A percentile compares a stretch with the other conserved stretches of the same genome.
These are phyloP conservation scores for Penicillium sumatraense DNA, from an alignment of 2,329 filamentous ascomycete genomes.

Conservation along the genomic window DNA sequence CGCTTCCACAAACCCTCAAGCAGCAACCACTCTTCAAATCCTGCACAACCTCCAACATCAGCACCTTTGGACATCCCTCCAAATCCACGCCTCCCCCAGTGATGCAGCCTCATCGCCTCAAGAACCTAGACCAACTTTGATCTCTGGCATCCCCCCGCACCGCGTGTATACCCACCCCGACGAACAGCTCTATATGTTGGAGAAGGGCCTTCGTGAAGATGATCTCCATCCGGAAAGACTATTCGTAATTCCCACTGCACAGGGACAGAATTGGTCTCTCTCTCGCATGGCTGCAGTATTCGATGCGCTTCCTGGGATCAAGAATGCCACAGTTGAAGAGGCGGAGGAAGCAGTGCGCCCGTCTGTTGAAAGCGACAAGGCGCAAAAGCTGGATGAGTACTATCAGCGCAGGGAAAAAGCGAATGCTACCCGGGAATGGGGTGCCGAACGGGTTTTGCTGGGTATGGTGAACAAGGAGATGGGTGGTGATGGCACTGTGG, in stretches of 20 bases:
- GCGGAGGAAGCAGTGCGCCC: conserved; percentile 3
- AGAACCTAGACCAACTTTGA: conserved; percentile 50
- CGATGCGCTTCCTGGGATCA: conserved; percentile 51
- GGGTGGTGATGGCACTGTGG: conserved; percentile 64
- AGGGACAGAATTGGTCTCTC: conserved; percentile 65
- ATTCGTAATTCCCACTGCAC: conserved; percentile 63
- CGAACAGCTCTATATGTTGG: conserved; percentile 65
- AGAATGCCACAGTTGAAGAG: conserved; percentile 10
- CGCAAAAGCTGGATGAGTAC: conserved; percentile 36
- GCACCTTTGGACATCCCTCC: conserved; percentile 64
- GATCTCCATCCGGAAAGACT: conserved; percentile 57
- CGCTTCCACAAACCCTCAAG: conserved; percentile 29
- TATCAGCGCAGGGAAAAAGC: conserved; percentile 33
- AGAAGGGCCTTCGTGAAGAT: conserved; percentile 52
- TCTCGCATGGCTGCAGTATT: conserved; percentile 61
- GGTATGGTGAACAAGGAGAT: conserved; percentile 58
- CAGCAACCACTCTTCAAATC: conserved; percentile 61
- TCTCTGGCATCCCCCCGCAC: conserved; percentile 66
- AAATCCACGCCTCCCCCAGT: conserved; percentile 46
- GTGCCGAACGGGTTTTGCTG: conserved; percentile 60
- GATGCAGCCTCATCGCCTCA: conserved; percentile 7
- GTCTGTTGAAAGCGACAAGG: conserved; percentile 31
- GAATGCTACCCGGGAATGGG: conserved; percentile 42
- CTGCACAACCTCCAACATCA: conserved; percentile 68
- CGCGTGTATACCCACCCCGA: conserved; percentile 68